Percentiles rank a stretch among this genome's conserved stretches.
These are phyloP conservation scores for Parathielavia appendiculata DNA, from an alignment of 495 filamentous ascomycete species.

Conservation along the genomic window DNA sequence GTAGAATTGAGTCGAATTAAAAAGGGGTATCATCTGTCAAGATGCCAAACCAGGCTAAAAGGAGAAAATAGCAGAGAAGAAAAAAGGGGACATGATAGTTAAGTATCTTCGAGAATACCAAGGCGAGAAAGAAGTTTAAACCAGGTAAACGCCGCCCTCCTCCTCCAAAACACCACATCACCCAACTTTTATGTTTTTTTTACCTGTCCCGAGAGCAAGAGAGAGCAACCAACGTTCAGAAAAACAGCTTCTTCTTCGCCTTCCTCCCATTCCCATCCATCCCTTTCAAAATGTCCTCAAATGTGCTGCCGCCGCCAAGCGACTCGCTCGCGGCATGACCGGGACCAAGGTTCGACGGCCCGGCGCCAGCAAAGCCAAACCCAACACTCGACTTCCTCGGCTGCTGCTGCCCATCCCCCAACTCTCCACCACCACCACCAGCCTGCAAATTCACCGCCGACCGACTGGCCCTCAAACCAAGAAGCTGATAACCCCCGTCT, in stretches of 20 bases:
- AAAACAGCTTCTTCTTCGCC: conserved; percentile 44
- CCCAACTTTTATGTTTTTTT: neutral
- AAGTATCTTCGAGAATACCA: neutral
- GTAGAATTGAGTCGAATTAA: conserved; percentile 1
- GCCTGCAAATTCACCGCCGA: conserved; percentile 13
- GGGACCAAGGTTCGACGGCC: neutral
- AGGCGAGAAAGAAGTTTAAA: neutral
- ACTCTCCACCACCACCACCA: neutral
- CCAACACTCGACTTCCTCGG: conserved; percentile 14
- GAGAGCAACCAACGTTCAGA: conserved; percentile 14
- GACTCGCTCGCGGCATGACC: conserved; percentile 9
- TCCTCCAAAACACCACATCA: neutral
- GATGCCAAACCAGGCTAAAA: conserved; percentile 10
- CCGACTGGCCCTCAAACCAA: conserved; percentile 11
- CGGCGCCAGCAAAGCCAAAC: neutral
- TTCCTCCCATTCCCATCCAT: conserved; percentile 39
- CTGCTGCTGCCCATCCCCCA: neutral
- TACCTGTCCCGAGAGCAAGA: neutral
- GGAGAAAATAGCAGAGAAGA: neutral
- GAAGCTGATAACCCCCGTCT: neutral
- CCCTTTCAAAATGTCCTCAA: conserved; percentile 60
- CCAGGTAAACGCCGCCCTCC: neutral
- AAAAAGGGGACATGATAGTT: neutral
- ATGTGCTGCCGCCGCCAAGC: conserved; percentile 47
- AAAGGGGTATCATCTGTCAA: conserved; percentile 19